Evolutionary conservation across 2,329 filamentous ascomycete species (phyloP), one percentile per base, ranked within the genome.

Genomic region (Sclerotinia minor): DNA sequence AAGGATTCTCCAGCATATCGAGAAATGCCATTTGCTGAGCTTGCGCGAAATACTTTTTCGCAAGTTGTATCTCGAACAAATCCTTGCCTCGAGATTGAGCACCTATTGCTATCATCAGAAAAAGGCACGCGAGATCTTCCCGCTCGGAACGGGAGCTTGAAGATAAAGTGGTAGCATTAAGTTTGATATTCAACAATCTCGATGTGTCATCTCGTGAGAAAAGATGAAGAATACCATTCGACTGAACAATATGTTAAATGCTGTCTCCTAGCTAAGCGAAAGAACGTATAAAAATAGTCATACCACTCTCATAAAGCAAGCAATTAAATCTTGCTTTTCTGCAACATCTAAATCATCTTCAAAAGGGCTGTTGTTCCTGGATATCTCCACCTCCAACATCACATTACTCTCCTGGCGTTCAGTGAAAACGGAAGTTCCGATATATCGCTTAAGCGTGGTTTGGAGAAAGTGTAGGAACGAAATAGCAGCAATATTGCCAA

Each of bases 381-480:
- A 61, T 19, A 49, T 49, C 58, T 61, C 58, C 44, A 61, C 26
- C 35, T 61, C 58, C 32, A 61, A 35, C 58, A 61, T 61, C 7
- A 61, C 44, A 35, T 61, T 61, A n/a, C 29, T 61, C 44, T 35
- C 58, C 21, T 47, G 44, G 29, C 58, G 55, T 49, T 71, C 68
- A 21, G 68, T 70, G 26, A 68, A 69, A 29, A 60, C 50, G 6
- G 68, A 67, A 32, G 63, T 69, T 41, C 68, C 69, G 19, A 71
- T 70, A 29, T 71, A 66, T 32, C 53, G 68, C 47, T 61, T 66
- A 13, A 71, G 49, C 17, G 64, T 68, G 26, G 61, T 57, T 50
- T 66, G 68, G 17, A 70, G 60, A 41, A 68, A 69, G n/a, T 68
- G 50, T 24, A 70, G 66, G 35, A 71, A 71, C 8, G 68, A 65